Percentiles rank a stretch among this genome's conserved stretches.
Conservation (phyloP, 768 basidiomycete genomes). For the Cystofilobasidium macerans region DNA sequence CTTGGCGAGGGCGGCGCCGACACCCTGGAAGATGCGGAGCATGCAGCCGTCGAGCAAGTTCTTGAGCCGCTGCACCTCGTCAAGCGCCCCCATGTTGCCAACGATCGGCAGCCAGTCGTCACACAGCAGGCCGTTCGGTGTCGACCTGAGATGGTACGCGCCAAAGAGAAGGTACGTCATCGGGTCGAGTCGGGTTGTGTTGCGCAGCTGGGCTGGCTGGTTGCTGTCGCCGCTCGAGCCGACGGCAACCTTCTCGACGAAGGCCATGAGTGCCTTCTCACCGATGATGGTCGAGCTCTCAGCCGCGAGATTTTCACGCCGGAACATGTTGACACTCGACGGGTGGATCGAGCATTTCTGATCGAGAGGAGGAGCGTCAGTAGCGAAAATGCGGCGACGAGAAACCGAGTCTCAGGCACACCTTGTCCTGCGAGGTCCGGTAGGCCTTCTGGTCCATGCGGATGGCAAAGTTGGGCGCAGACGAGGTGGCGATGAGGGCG, state of each 20-base stretch:
- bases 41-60: conserved; percentile 67
- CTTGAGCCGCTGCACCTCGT: conserved; percentile 74
- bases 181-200: conserved; percentile 73
- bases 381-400: background rate
- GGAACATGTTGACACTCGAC: conserved; percentile 71
- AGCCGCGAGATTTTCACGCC: conserved; percentile 42
- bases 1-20: conserved; percentile 38
- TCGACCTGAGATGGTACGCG: conserved; percentile 62
- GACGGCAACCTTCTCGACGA: conserved; percentile 71
- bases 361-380: background rate
- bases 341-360: conserved; percentile 71
- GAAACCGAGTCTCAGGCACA: conserved; percentile 35
- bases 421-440: conserved; percentile 75
- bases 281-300: conserved; percentile 36
- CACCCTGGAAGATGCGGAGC: conserved; percentile 81
- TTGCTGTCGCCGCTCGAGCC: conserved; percentile 39
- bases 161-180: conserved; percentile 86
- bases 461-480: conserved; percentile 83
- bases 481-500: conserved; percentile 71
- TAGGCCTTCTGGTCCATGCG: conserved; percentile 52
- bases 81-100: conserved; percentile 49
- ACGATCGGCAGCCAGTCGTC: conserved; percentile 83
- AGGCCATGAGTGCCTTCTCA: conserved; percentile 71
- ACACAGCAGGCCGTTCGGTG: conserved; percentile 64
- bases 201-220: conserved; percentile 52